These are phyloP conservation scores for Kandelia obovata DNA, from an alignment of 345 rosid genomes.

Conservation along the genomic window DNA sequence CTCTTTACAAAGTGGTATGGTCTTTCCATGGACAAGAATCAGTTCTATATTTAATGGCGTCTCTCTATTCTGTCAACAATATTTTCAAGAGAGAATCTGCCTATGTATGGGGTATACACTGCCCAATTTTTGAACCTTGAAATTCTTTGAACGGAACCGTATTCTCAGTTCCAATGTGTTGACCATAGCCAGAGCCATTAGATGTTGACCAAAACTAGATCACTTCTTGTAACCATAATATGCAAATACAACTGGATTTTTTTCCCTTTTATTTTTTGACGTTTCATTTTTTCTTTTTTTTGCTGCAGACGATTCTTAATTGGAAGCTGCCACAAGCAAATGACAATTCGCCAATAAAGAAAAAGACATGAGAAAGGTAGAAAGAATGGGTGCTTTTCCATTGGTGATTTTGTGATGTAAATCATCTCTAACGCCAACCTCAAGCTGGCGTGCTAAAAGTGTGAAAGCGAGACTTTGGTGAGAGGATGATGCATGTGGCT, in stretches of 20 bases:
- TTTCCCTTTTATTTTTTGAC: too few species aligned
- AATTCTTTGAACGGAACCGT: too few species aligned
- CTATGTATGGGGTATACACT: too few species aligned
- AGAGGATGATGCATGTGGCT: not conserved
- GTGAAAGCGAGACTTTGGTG: not conserved
- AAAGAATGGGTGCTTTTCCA: too few species aligned
- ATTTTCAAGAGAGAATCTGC: slow-evolving; percentile 6
- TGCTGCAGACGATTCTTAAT: not conserved
- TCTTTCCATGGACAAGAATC: slow-evolving; percentile 1
- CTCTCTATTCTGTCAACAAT: not conserved
- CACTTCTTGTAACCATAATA: too few species aligned
- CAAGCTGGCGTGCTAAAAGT: slow-evolving; percentile 12
- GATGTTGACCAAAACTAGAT: not conserved
- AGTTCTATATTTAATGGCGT: not conserved
- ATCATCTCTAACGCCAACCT: not conserved
- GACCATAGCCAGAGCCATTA: slow-evolving; percentile 1
- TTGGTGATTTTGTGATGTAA: not conserved
- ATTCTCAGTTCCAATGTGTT: too few species aligned
- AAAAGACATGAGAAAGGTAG: too few species aligned
- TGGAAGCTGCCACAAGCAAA: slow-evolving; percentile 6
- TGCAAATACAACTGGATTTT: too few species aligned
- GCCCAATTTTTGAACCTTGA: too few species aligned
- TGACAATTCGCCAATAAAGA: not conserved
- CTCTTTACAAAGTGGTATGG: slow-evolving; percentile 4
- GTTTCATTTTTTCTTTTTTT: too few species aligned